Evolutionary conservation across 768 basidiomycete genomes (phyloP), one percentile per base, ranked within the genome.

Genomic region (Lentinula aciculospora): DNA sequence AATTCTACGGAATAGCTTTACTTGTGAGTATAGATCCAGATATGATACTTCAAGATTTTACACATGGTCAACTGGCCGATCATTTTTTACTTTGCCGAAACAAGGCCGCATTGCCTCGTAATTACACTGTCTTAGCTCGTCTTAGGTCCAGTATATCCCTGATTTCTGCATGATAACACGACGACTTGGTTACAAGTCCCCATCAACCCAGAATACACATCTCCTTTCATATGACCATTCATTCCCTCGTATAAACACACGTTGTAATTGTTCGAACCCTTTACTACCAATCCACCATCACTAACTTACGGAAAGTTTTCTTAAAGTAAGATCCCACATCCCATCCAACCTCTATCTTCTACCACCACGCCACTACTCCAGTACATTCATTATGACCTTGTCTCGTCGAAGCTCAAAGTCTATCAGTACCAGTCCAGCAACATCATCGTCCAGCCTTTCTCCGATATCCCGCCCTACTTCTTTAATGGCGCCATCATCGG

Each of bases 351-450:
- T 60, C 57, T 59, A 62, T 62, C 65, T 64, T 65, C 64, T 62
- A 61, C 60, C 53, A 60, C 57, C 60, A 59, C 64, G 51, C 56
- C 65, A 62, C 54, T 53, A 40, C 53, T 53, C 42, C 44, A 28
- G 19, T 4, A 44, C 50, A 37, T 45, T 29, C 17, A 12, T 45
- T 40, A 45, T 48, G 51, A 23, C 31, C 34, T 84, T 85, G 83
- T 78, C 81, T 57, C 76, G 77, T 68, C 72, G 72, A 69, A 76
- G 74, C 61, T 74, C 76, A 19, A 73, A 71, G 56, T 73, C 80
- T 44, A 80, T 81, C 44, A 79, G 77, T 54, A 77, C 71, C 44
- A 81, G 81, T 60, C 74, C 71, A 53, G 80, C 80, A 21, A 76
- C 80, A 32, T 69, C 75, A 0, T 65, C 71, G 48, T 70, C 74